Conservation (phyloP, 768 basidiomycete species). For the Boletus barrowsii region DNA sequence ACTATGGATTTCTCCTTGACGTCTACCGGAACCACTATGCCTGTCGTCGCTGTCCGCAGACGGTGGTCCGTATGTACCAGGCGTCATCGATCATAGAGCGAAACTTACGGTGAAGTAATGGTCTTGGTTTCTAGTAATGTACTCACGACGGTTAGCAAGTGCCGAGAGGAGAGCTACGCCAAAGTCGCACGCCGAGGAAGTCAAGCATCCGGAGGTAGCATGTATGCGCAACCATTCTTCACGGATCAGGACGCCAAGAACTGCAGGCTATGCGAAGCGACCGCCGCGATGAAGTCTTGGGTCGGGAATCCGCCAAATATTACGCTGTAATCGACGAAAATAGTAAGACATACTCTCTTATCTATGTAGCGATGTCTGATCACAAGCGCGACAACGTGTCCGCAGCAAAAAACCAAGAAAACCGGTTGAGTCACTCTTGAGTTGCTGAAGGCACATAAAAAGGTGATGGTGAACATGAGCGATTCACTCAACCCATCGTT, state of each 20-base stretch:
- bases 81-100: neutral
- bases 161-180: neutral
- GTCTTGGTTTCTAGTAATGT: neutral
- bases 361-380: constrained; percentile 7
- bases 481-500: neutral
- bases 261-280: neutral
- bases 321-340: constrained; percentile 11
- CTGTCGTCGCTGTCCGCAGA: constrained; percentile 8
- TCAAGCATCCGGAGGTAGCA: neutral
- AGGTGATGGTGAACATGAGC: neutral
- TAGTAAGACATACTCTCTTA: neutral
- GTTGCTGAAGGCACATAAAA: constrained; percentile 11
- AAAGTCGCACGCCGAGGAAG: neutral
- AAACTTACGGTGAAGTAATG: constrained; percentile 10
- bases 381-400: neutral
- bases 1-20: constrained; percentile 10
- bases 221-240: neutral
- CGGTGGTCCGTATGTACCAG: neutral
- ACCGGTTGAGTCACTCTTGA: neutral
- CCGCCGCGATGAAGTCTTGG: neutral
- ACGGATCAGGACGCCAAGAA: constrained; percentile 22
- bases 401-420: constrained; percentile 2
- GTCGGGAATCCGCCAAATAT: neutral
- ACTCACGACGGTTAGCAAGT: neutral
- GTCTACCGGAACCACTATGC: neutral